These are phyloP conservation scores for Tetrapisispora nanseiensis DNA, from an alignment of 805 yeast genomes.

Conservation along the genomic window DNA sequence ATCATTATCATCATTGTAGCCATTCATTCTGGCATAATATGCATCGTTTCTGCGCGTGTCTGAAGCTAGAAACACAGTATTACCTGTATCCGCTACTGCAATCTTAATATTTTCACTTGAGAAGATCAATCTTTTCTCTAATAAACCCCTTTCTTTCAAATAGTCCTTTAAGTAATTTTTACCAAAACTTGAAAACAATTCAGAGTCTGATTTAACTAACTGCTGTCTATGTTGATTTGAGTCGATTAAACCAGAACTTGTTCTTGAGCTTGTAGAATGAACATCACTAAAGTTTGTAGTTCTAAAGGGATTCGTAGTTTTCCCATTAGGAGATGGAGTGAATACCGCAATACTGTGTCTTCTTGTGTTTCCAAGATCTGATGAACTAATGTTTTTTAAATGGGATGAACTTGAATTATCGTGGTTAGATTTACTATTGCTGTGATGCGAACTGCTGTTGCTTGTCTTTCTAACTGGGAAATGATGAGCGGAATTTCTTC, in stretches of 20 bases:
- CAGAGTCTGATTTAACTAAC: not conserved
- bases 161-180: slow-evolving; percentile 7
- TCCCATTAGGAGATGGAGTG: not conserved
- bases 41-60: slow-evolving; percentile 23
- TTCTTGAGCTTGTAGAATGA: not conserved
- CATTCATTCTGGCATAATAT: slow-evolving; percentile 17
- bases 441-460: not conserved
- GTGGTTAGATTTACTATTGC: not conserved
- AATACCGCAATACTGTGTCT: slow-evolving; percentile 3
- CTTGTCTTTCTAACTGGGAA: not conserved
- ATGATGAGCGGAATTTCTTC: slow-evolving; percentile 2
- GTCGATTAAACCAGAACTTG: not conserved
- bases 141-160: slow-evolving; percentile 19
- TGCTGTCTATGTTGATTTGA: not conserved
- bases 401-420: not conserved
- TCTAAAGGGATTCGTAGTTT: not conserved
- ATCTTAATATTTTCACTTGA: slow-evolving; percentile 15
- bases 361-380: not conserved
- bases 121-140: slow-evolving; percentile 10
- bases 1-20: not conserved
- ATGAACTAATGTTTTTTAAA: not conserved
- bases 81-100: slow-evolving; percentile 28
- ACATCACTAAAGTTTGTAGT: not conserved
- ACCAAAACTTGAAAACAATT: not conserved
- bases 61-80: slow-evolving; percentile 29